Conservation (phyloP, 495 filamentous ascomycete genomes). For the Penicillium desertorum region DNA sequence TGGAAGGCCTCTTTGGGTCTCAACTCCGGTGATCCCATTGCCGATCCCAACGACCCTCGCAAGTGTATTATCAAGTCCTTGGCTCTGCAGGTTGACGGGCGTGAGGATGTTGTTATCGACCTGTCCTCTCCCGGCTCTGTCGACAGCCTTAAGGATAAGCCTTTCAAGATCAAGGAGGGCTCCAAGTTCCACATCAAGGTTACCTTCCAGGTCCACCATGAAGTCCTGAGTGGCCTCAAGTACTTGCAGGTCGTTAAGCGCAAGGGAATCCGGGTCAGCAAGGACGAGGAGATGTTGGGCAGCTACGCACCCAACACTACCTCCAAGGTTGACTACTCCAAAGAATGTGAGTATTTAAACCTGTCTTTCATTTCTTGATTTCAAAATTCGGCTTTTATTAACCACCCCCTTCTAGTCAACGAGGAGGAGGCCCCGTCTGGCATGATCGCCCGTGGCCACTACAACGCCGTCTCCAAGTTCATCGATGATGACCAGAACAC, state of each 20-base stretch:
- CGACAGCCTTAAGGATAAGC: constrained; percentile 72
- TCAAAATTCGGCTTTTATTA: not conserved
- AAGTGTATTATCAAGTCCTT: constrained; percentile 89
- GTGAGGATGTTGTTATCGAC: constrained; percentile 81
- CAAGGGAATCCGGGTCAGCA: constrained; percentile 78
- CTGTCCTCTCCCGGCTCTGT: constrained; percentile 64
- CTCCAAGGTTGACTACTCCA: constrained; percentile 77
- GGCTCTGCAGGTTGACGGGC: constrained; percentile 75
- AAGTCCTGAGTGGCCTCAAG: constrained; percentile 90
- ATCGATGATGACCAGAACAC: constrained; percentile 86
- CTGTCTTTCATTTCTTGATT: not conserved
- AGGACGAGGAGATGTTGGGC: constrained; percentile 96
- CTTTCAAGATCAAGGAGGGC: constrained; percentile 97
- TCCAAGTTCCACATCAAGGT: constrained; percentile 89
- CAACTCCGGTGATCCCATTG: constrained; percentile 60
- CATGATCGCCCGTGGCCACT: constrained; percentile 82
- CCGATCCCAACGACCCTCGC: constrained; percentile 71
- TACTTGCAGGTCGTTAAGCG: constrained; percentile 92
- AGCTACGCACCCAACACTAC: constrained; percentile 88
- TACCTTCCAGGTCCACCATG: constrained; percentile 90
- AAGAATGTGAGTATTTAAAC: constrained; percentile 71
- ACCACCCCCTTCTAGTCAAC: constrained; percentile 57
- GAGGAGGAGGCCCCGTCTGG: constrained; percentile 87
- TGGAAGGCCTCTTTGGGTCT: constrained; percentile 97
- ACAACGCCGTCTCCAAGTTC: constrained; percentile 82